Evolutionary conservation across 2,329 filamentous ascomycete genomes (phyloP).

Genomic region (Chrysoporthe puriensis): DNA sequence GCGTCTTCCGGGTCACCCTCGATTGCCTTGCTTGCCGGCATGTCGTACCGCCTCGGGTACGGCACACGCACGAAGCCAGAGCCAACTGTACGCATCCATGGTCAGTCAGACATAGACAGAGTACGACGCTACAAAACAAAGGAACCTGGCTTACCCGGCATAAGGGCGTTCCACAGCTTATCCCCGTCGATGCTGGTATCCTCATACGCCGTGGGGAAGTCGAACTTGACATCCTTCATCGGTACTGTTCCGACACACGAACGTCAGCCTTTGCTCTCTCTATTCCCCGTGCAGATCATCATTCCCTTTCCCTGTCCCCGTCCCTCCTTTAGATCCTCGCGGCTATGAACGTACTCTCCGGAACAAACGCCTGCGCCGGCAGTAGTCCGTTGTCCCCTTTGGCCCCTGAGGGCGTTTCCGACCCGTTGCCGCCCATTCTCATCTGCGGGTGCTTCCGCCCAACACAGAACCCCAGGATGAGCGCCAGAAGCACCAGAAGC

Average conservation of each 20-base stretch:
- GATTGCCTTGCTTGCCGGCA: conserved; percentile 25
- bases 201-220: conserved; percentile 26
- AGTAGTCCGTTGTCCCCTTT: conserved; percentile 1
- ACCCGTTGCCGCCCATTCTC: conserved; percentile 9
- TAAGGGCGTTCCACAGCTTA: conserved; percentile 25
- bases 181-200: conserved; percentile 24
- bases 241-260: conserved; percentile 12
- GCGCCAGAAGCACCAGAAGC: conserved; percentile 3
- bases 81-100: conserved; percentile 7
- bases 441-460: conserved; percentile 17
- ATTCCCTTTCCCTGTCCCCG: neutral
- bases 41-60: conserved; percentile 22
- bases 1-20: conserved; percentile 23
- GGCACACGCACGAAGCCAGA: conserved; percentile 27
- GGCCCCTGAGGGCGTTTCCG: neutral
- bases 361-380: conserved; percentile 19
- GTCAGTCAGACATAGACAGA: neutral
- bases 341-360: conserved; percentile 20
- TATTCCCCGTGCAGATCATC: neutral
- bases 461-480: conserved; percentile 20
- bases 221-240: conserved; percentile 20
- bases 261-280: conserved; percentile 12
- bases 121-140: neutral
- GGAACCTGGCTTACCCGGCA: conserved; percentile 21
- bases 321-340: neutral